Conservation (phyloP, 2,329 filamentous ascomycete genomes). For the Pyrenophora tritici-repentis region DNA sequence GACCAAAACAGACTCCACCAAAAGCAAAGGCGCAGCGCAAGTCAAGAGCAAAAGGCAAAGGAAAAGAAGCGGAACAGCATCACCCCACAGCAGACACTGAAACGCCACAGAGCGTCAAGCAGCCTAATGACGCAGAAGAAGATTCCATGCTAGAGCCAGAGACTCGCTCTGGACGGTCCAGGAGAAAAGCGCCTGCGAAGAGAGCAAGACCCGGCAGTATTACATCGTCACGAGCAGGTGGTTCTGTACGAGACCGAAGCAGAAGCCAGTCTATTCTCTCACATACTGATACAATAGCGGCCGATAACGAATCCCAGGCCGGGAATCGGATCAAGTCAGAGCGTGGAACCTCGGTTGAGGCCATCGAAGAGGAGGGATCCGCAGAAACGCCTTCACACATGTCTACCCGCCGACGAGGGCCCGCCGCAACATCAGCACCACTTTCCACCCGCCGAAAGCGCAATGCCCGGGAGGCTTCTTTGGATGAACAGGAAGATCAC, state of each 20-base stretch:
- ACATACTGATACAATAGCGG: constrained; percentile 49
- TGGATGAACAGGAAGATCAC: constrained; percentile 38
- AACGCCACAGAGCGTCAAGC: constrained; percentile 20
- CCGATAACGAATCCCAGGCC: constrained; percentile 48
- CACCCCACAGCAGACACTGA: constrained; percentile 15
- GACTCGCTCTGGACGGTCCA: constrained; percentile 37
- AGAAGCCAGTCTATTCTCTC: constrained; percentile 57
- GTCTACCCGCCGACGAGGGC: constrained; percentile 39
- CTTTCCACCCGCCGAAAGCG: constrained; percentile 51
- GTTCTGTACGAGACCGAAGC: constrained; percentile 52
- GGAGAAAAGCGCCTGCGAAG: constrained; percentile 38
- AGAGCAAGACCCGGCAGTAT: constrained; percentile 48
- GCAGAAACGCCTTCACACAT: constrained; percentile 37
- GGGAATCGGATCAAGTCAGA: constrained; percentile 54
- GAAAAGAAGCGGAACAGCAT: constrained; percentile 29
- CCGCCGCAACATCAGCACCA: constrained; percentile 25
- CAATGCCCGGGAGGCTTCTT: constrained; percentile 39
- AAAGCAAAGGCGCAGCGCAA: constrained; percentile 35
- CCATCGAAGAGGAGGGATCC: constrained; percentile 44
- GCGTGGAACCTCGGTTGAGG: constrained; percentile 52
- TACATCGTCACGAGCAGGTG: constrained; percentile 54
- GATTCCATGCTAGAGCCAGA: constrained; percentile 31
- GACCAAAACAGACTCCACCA: constrained; percentile 21
- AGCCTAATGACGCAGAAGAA: constrained; percentile 27
- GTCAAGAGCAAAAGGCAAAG: constrained; percentile 31